Base-by-base conservation (phyloP, 164 flowering plant genomes). In the Protea cynaroides region DNA sequence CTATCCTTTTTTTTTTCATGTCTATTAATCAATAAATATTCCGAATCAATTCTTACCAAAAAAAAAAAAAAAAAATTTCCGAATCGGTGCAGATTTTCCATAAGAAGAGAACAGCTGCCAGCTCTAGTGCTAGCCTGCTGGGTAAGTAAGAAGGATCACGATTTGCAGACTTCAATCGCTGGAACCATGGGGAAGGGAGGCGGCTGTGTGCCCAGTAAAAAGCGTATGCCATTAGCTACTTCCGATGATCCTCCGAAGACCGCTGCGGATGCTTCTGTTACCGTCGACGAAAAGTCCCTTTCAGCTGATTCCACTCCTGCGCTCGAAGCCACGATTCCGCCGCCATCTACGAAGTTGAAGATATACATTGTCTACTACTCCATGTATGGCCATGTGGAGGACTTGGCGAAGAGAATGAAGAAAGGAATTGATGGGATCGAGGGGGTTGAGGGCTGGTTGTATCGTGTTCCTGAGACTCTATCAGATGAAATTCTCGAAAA, bases 121-220 rank as follows among this genome's bases (percentile, higher is more conserved):
- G 34, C 34, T 3, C 34, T 2, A 5, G 34, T 29, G 34, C 34
- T 29, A 5, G 34, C 2, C 34, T 29, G 34, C 34, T 29, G 34
- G 34, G 34, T 29, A 29, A 29, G 34, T 3, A 29, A 2, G 2
- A 29, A 29, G 4, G 34, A 29, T 5, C 34, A 29, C n/a, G 34
- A 29, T 29, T 29, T 29, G 34, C 34, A 3, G 34, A 2, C 34
- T 5, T 5, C 34, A 29, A 0, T 29, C 34, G 34, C 34, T 29
- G 34, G 4, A 29, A 29, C 34, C 56, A 87, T 87, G 94, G 94
- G 94, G 18, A 87, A 87, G 74, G 94, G 94, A 51, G 94, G 94
- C 18, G 94, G 94, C 34, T 87, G 94, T 52, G 87, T 87, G 9
- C 94, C 94, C 0, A 85, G 88, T 80, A 85, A 84, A 76, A 85